Evolutionary conservation across 805 yeast genomes (phyloP).

Genomic region (Jamesozyma hellenica): DNA sequence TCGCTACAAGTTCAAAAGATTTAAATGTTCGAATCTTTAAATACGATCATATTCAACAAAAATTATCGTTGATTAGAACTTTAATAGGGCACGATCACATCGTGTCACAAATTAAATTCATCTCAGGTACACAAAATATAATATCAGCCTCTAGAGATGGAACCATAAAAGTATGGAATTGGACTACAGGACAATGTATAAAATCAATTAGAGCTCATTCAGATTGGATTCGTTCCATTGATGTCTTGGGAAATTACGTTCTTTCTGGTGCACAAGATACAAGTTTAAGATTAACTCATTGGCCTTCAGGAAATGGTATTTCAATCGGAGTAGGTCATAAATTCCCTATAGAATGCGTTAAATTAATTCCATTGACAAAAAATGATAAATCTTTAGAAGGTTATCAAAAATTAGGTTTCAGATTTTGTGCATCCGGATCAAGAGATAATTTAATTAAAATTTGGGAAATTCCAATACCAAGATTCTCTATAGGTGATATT

Average conservation of each 20-base stretch:
- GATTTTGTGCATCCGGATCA: slow-evolving; percentile 68
- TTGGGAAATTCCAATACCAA: slow-evolving; percentile 71
- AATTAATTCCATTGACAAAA: slow-evolving; percentile 49
- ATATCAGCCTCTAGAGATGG: slow-evolving; percentile 52
- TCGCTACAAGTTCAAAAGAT: slow-evolving; percentile 45
- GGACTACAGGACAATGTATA: slow-evolving; percentile 55
- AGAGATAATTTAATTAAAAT: slow-evolving; percentile 65
- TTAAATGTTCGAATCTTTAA: slow-evolving; percentile 46
- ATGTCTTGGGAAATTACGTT: slow-evolving; percentile 46
- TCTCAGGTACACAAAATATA: slow-evolving; percentile 34
- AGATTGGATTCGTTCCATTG: slow-evolving; percentile 77
- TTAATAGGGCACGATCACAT: slow-evolving; percentile 84
- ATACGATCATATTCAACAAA: slow-evolving; percentile 21
- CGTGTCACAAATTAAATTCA: slow-evolving; percentile 51
- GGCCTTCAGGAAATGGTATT: slow-evolving; percentile 55
- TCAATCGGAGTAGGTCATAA: slow-evolving; percentile 65
- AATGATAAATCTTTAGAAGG: slow-evolving; percentile 9
- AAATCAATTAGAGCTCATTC: slow-evolving; percentile 67
- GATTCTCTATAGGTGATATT: slow-evolving; percentile 40
- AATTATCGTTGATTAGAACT: slow-evolving; percentile 46
- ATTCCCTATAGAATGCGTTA: slow-evolving; percentile 71
- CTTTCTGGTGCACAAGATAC: slow-evolving; percentile 75
- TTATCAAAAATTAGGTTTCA: slow-evolving; percentile 41
- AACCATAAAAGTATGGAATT: slow-evolving; percentile 55
- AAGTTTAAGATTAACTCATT: slow-evolving; percentile 56